Base-by-base conservation (phyloP, 768 basidiomycete genomes). In the Xerocomellus dryophilus region DNA sequence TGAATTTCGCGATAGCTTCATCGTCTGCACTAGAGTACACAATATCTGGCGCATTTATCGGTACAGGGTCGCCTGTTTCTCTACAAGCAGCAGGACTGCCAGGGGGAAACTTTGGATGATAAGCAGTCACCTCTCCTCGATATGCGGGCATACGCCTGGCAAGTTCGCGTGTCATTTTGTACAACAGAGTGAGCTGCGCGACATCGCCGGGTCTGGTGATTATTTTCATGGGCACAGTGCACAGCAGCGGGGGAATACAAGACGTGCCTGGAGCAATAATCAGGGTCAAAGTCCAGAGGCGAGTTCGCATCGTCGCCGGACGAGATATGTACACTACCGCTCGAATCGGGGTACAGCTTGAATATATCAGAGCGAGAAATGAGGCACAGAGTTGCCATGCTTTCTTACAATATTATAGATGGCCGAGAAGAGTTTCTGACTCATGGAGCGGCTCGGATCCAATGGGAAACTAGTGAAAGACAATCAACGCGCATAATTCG, bases 101-200 rank as follows among this genome's bases (percentile, higher is more conserved):
- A 2, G 47, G 44, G 0, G 64, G 38, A 45, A 77, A 77, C 7
- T 50, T 20, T 2, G 75, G 75, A 25, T 68, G 65, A 15, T 23
- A 8, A 0, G n/a, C 11, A 14, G 53, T 9, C 2, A 51, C 43
- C 36, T 66, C 66, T 25, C 66, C 66, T 0, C 65, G 62, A 47
- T 64, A 68, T 7, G 45, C 45, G 6, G 71, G 61, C 78, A 85
- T 79, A 15, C 85, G 79, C 34, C 85, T 77, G 4, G 73, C 70
- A 10, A 81, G 57, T 67, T 87, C 84, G 2, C 84, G 75, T 4
- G 63, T 50, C 49, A 74, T 76, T 58, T 86, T 87, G 65, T 85
- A 86, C 0, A 62, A 72, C 74, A 80, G 4, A 8, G 7, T 43
- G 18, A 54, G 34, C 4, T 43, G 18, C 1, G 14, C 46, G 4